phyloP scores from a whole-genome alignment of 441 rosid species.

The Euphorbia schlechtendalii region DNA sequence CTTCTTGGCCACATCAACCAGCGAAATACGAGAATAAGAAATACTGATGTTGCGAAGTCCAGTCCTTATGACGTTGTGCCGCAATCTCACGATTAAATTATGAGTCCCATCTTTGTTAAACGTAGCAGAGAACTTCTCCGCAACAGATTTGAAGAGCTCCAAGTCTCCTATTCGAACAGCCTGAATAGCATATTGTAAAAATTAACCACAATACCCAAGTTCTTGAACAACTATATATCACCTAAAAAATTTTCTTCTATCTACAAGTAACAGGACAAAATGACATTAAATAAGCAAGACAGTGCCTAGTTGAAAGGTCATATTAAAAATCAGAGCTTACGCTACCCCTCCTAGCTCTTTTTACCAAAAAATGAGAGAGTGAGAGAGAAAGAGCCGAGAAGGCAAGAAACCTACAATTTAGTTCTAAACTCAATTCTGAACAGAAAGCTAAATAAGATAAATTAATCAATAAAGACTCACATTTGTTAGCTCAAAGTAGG shows the following conservation, averaged over 20 bases:
- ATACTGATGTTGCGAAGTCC: constrained; percentile 69
- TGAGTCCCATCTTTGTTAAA: constrained; percentile 55
- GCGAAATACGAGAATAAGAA: constrained; percentile 70
- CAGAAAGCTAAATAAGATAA: neutral
- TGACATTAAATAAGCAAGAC: no score
- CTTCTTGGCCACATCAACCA: constrained; percentile 66
- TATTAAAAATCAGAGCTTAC: no score
- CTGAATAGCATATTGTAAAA: constrained; percentile 30
- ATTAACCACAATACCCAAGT: no score
- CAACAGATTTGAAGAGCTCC: constrained; percentile 64
- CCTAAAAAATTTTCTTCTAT: no score
- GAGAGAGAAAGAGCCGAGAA: no score
- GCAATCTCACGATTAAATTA: constrained; percentile 62
- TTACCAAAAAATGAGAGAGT: no score
- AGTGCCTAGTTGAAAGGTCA: no score
- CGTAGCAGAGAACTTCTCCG: constrained; percentile 56
- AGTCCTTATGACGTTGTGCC: constrained; percentile 73
- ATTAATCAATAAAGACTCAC: constrained; percentile 36
- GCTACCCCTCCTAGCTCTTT: no score
- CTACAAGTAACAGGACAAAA: no score
- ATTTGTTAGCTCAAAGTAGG: constrained; percentile 76
- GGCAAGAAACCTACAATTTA: neutral
- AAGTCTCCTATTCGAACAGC: constrained; percentile 74
- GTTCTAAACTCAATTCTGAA: neutral
- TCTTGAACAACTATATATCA: no score